phyloP scores from a whole-genome alignment of 2,329 filamentous ascomycete species.

The Aspergillus fischeri region DNA sequence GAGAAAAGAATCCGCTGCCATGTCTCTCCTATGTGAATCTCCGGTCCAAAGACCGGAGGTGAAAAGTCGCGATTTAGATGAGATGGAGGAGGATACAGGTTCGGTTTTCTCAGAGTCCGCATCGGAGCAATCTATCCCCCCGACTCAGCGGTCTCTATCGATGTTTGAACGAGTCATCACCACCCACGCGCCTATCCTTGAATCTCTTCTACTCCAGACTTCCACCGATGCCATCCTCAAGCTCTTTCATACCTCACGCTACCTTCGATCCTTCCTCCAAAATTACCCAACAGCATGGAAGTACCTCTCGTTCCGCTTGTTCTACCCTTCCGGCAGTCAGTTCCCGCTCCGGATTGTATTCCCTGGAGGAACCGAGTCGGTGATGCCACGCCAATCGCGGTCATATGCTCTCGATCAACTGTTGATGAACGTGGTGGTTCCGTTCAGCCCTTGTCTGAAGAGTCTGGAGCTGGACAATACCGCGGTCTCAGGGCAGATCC shows the following conservation, averaged over 20 bases:
- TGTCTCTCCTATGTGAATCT: conserved; percentile 12
- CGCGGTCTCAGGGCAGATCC: conserved; percentile 54
- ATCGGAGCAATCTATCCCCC: conserved; percentile 17
- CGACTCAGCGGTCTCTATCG: conserved; percentile 34
- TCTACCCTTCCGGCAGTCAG: conserved; percentile 37
- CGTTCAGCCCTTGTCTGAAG: conserved; percentile 53
- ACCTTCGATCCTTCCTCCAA: conserved; percentile 52
- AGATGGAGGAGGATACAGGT: conserved; percentile 6
- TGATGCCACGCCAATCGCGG: conserved; percentile 47
- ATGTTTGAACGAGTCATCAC: conserved; percentile 54
- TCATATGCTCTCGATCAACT: conserved; percentile 57
- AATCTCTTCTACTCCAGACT: conserved; percentile 55
- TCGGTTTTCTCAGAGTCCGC: conserved; percentile 22
- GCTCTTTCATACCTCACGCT: conserved; percentile 55
- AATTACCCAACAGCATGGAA: conserved; percentile 59
- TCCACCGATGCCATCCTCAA: conserved; percentile 54
- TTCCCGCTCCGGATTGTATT: conserved; percentile 29
- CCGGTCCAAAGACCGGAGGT: background rate
- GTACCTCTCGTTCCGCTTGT: conserved; percentile 55
- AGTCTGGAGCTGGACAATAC: conserved; percentile 60
- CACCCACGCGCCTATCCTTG: conserved; percentile 54
- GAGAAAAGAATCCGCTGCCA: conserved; percentile 4
- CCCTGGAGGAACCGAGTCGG: conserved; percentile 29
- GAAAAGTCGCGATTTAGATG: background rate
- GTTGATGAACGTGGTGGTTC: conserved; percentile 52